These are phyloP conservation scores for Cymbopogon citratus DNA, from an alignment of 176 grass and related monocot genomes.

Conservation along the genomic window DNA sequence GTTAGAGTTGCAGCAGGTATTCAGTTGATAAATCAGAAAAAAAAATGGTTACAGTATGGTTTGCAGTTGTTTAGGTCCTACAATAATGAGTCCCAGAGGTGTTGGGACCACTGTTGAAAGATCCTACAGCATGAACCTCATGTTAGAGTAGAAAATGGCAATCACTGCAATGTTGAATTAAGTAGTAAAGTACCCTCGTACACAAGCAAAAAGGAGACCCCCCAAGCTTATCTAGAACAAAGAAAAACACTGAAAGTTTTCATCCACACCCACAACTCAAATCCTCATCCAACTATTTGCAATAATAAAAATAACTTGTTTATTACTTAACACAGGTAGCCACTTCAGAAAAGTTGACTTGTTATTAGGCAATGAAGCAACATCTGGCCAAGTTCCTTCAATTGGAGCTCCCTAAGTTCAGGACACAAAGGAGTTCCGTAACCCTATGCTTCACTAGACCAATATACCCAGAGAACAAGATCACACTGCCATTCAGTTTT, in stretches of 20 bases:
- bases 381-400: constrained; percentile 77
- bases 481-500: too few species aligned
- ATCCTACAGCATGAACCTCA: constrained; percentile 28
- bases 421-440: too few species aligned
- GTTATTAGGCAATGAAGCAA: constrained; percentile 76
- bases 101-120: constrained; percentile 49
- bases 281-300: not conserved
- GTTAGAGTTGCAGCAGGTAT: too few species aligned
- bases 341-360: constrained; percentile 78
- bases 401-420: constrained; percentile 39
- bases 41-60: too few species aligned
- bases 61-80: too few species aligned
- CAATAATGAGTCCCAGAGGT: not conserved
- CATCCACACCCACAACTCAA: not conserved
- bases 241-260: not conserved
- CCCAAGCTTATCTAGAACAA: not conserved
- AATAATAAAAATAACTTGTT: constrained; percentile 2
- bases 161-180: not conserved
- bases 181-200: not conserved
- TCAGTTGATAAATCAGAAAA: too few species aligned
- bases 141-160: not conserved
- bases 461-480: too few species aligned
- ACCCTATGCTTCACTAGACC: too few species aligned
- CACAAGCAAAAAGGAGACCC: not conserved
- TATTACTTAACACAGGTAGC: constrained; percentile 31